Evolutionary conservation across 2,329 filamentous ascomycete genomes (phyloP), one percentile per base, ranked within the genome.

Genomic region (Colletotrichum caudatum): DNA sequence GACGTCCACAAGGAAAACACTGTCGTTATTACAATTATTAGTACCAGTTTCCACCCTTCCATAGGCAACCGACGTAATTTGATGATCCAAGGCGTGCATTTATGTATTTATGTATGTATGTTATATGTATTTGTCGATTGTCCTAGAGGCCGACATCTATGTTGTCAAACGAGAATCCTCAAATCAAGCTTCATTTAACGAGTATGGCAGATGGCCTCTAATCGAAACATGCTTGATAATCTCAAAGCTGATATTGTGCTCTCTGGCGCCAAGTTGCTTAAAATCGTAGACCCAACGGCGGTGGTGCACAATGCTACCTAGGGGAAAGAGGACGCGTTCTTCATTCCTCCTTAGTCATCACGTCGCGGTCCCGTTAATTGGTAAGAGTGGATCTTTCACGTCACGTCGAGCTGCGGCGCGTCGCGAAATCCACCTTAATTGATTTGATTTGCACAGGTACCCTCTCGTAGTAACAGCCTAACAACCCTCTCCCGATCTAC

Each of bases 351-450:
- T 72, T 64, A 69, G 69, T 72, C 69, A 72, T 56, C 65, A 39
- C 57, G 29, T 12, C 33, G 6, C 23, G 20, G n/a, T 29, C 64
- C 50, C 18, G 5, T 23, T 23, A 48, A 48, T 48, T 48, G 77
- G 76, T 76, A 74, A 71, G 58, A 8, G 77, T 79, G 80, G 79
- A 76, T 75, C 76, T 76, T 75, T 75, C 81, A 81, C 81, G 81
- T 80, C 77, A 64, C 61, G 61, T 76, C 76, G 75, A 76, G 75
- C 11, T 35, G 54, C 7, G 35, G 54, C 81, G 81, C 81, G 81
- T 80, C 76, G 56, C 56, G 56, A 58, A 37, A 23, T 75, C 35
- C 54, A 37, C 41, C 33, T 65, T 72, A 69, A 64, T 69, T 20
- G 54, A 50, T 58, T 69, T 20, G 54, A 50, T 58, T 72, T 61